phyloP scores from a whole-genome alignment of 2,329 filamentous ascomycete species.

The Aureobasidium pullulans region DNA sequence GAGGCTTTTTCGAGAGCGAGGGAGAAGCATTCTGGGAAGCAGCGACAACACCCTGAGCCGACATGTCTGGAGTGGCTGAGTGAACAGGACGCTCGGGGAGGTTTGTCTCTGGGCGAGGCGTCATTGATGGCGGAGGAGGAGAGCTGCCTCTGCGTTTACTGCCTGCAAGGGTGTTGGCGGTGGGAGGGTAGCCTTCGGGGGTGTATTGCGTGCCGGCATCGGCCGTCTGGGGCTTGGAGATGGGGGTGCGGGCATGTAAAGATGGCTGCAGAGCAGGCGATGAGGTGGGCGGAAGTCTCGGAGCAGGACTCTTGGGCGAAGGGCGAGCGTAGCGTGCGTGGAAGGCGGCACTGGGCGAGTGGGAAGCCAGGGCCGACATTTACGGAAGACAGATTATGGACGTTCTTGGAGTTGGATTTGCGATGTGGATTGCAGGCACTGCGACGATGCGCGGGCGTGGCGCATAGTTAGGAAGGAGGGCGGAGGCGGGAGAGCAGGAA shows the following conservation, averaged over 20 bases:
- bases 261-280: background rate
- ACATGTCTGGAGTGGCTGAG: background rate
- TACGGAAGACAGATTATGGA: slow-evolving; percentile 6
- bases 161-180: slow-evolving; percentile 21
- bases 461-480: slow-evolving; percentile 13
- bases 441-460: slow-evolving; percentile 10
- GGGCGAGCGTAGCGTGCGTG: slow-evolving; percentile 5
- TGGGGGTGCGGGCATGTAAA: slow-evolving; percentile 11
- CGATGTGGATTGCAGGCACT: background rate
- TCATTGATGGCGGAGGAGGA: slow-evolving; percentile 23
- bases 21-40: background rate
- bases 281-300: slow-evolving; percentile 1
- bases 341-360: slow-evolving; percentile 22
- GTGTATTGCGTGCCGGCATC: slow-evolving; percentile 51
- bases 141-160: slow-evolving; percentile 25
- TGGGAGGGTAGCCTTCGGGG: slow-evolving; percentile 40
- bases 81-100: background rate
- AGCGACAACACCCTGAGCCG: background rate
- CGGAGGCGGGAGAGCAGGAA: background rate
- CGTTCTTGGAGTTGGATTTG: background rate
- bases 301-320: background rate
- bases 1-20: slow-evolving; percentile 5
- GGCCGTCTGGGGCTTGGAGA: slow-evolving; percentile 22
- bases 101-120: slow-evolving; percentile 17
- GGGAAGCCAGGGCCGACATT: slow-evolving; percentile 27